Conservation (phyloP, 768 basidiomycete species). For the Mycena venus region DNA sequence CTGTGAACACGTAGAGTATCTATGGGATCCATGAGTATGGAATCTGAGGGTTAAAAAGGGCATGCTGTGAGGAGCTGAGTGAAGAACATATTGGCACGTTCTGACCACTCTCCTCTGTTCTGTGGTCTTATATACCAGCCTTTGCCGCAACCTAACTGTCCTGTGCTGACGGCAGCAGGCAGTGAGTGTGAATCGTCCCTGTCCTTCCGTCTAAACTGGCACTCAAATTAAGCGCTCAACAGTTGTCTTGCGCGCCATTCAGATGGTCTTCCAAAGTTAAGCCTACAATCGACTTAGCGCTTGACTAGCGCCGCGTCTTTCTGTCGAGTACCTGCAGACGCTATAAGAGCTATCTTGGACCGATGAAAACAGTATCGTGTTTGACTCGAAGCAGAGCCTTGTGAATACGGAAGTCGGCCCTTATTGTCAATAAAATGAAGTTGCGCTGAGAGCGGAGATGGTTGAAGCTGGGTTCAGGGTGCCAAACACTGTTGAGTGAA, state of each 20-base stretch:
- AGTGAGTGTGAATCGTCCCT: constrained; percentile 6
- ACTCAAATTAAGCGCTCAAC: constrained; percentile 3
- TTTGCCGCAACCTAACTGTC: not conserved
- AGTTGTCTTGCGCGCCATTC: not conserved
- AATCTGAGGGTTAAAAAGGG: not conserved
- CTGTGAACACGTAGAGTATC: not conserved
- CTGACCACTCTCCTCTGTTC: constrained; percentile 6
- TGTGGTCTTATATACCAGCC: constrained; percentile 4
- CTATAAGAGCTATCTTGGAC: not conserved
- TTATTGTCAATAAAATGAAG: not conserved
- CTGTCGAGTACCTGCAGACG: not conserved
- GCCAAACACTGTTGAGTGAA: not conserved
- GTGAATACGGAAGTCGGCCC: not conserved
- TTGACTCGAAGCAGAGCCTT: not conserved
- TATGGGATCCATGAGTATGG: not conserved
- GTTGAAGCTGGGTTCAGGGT: too few species aligned
- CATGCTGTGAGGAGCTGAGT: constrained; percentile 4
- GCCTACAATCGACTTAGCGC: not conserved
- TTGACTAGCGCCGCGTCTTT: not conserved
- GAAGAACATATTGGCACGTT: not conserved
- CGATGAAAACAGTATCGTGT: not conserved
- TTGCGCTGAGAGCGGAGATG: not conserved
- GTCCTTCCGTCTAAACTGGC: constrained; percentile 1
- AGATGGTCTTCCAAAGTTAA: not conserved
- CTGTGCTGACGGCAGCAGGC: constrained; percentile 6